Conservation (phyloP, 1,139 yeast species). For the Pichia inconspicua region DNA sequence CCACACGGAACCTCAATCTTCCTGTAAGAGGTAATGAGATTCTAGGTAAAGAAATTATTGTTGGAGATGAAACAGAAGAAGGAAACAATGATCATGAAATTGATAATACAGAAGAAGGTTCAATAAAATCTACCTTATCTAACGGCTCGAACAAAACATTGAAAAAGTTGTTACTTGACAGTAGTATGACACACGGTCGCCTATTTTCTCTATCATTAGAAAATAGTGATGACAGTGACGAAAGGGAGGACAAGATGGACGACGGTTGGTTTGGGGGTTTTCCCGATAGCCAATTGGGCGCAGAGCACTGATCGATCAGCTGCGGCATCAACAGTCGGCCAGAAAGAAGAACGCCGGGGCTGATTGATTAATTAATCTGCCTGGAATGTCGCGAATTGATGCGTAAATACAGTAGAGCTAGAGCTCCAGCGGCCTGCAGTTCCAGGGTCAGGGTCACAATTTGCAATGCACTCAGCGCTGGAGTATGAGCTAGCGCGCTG, state of each 20-base stretch:
- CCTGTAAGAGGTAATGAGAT: conserved; percentile 5
- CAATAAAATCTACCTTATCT: background rate
- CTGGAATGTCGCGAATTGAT: too few relatives aligned
- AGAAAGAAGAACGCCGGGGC: too few relatives aligned
- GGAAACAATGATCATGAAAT: background rate
- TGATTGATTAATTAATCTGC: too few relatives aligned
- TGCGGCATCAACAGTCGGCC: too few relatives aligned
- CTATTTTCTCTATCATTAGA: background rate
- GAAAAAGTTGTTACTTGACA: background rate
- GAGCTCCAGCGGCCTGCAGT: too few relatives aligned
- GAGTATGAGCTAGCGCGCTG: too few relatives aligned
- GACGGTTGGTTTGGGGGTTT: conserved; percentile 19
- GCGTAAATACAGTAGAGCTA: too few relatives aligned
- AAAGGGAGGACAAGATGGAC: background rate
- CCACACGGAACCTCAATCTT: conserved; percentile 9
- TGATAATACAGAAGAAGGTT: background rate
- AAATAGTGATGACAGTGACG: background rate
- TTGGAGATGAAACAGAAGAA: too few relatives aligned
- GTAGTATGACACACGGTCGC: background rate
- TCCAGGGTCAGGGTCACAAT: too few relatives aligned
- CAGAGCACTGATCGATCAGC: too few relatives aligned
- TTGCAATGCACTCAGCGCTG: too few relatives aligned
- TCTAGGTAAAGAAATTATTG: background rate
- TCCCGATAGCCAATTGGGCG: conserved; percentile 7
- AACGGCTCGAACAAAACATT: background rate